Evolutionary conservation across 306 rosid species (phyloP).

Genomic region (Rubus parviflorus): DNA sequence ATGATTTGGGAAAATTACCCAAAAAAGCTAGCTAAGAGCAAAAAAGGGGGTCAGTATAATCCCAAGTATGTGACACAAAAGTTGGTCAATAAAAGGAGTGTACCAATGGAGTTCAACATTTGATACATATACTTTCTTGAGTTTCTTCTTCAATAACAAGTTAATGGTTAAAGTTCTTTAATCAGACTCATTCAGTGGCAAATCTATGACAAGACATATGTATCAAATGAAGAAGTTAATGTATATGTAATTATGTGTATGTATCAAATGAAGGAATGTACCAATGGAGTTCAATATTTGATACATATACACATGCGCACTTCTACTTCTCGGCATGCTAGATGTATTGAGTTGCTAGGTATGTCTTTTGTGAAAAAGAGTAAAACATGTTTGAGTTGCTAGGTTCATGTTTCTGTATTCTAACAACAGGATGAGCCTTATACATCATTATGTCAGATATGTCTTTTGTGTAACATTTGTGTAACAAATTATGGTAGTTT

Average conservation of each 20-base stretch:
- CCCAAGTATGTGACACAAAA: conserved; percentile 39
- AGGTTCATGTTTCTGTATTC: conserved; percentile 20
- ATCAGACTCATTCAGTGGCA: background rate
- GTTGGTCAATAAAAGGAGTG: conserved; percentile 39
- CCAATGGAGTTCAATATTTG: too few species aligned
- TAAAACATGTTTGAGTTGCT: conserved; percentile 68
- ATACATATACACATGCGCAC: too few species aligned
- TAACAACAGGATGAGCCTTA: conserved; percentile 36
- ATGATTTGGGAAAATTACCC: conserved; percentile 44
- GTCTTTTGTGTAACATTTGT: conserved; percentile 11
- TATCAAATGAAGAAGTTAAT: too few species aligned
- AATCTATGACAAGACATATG: too few species aligned
- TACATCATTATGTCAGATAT: conserved; percentile 21
- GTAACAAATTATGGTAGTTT: conserved; percentile 28
- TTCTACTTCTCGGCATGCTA: too few species aligned
- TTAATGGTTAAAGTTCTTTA: background rate
- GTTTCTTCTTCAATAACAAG: background rate
- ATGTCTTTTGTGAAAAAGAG: too few species aligned
- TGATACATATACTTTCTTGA: background rate
- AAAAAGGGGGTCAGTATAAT: conserved; percentile 38
- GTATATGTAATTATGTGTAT: too few species aligned
- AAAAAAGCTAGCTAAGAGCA: conserved; percentile 33
- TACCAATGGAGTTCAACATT: conserved; percentile 19
- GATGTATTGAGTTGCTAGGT: too few species aligned
- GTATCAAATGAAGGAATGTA: too few species aligned